Evolutionary conservation across 805 yeast species (phyloP).

Genomic region (Spathaspora girioi): DNA sequence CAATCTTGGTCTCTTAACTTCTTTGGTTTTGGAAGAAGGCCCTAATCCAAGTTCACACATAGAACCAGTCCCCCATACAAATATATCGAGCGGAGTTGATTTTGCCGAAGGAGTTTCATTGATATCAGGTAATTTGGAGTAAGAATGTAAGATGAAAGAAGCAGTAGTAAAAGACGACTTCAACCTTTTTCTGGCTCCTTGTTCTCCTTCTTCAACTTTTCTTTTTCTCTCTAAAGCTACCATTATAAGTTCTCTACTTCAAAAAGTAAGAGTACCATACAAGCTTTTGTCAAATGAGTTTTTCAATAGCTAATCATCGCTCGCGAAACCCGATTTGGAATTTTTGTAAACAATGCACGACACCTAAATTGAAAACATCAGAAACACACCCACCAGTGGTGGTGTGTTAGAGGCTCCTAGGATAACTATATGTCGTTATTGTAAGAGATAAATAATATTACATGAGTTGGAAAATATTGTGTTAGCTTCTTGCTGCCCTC

Average conservation of each 20-base stretch:
- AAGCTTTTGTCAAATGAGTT: neutral
- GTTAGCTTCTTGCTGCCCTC: neutral
- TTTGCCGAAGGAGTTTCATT: constrained; percentile 38
- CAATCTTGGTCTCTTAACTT: constrained; percentile 92
- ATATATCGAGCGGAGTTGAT: constrained; percentile 61
- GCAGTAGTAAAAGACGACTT: constrained; percentile 23
- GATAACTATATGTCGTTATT: too few species aligned
- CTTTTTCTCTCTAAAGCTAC: constrained; percentile 42
- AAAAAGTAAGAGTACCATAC: too few species aligned
- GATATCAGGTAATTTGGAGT: constrained; percentile 44
- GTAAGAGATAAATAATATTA: too few species aligned
- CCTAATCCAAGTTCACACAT: constrained; percentile 99
- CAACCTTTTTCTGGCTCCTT: constrained; percentile 22
- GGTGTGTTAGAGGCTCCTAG: neutral
- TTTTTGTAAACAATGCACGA: constrained; percentile 1
- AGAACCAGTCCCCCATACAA: constrained; percentile 94
- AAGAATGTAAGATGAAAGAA: constrained; percentile 46
- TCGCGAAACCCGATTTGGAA: neutral
- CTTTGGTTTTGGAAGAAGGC: constrained; percentile 85
- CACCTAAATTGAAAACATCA: too few species aligned
- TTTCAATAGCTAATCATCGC: neutral
- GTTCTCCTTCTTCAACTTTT: constrained; percentile 13
- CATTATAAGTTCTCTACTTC: constrained; percentile 23
- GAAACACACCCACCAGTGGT: neutral
- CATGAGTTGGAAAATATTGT: neutral